Evolutionary conservation across 2,329 filamentous ascomycete genomes (phyloP).

Genomic region (Dactylellina drechsleri): DNA sequence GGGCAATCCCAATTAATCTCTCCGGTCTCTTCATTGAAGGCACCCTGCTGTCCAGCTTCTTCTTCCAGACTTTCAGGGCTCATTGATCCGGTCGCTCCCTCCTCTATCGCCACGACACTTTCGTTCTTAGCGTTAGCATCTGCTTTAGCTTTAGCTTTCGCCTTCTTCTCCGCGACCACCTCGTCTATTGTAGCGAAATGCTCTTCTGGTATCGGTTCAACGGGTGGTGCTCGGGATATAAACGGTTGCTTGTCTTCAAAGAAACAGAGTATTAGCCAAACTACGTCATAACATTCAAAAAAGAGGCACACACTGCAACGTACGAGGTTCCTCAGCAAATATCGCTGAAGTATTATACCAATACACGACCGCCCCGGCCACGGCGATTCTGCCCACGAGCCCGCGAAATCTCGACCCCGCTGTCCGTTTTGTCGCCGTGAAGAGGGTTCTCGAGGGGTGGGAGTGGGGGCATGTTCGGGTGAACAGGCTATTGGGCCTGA

Average conservation of each 20-base stretch:
- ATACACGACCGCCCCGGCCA: constrained; percentile 82
- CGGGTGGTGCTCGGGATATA: constrained; percentile 52
- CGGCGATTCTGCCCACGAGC: constrained; percentile 76
- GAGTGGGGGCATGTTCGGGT: constrained; percentile 22
- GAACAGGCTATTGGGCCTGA: constrained; percentile 25
- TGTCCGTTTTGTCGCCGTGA: constrained; percentile 70
- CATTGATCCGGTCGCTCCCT: constrained; percentile 58
- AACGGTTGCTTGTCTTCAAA: constrained; percentile 54
- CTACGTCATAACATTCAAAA: neutral
- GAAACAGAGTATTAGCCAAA: constrained; percentile 7
- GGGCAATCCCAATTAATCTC: constrained; percentile 99
- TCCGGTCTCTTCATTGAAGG: constrained; percentile 97
- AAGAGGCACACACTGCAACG: constrained; percentile 69
- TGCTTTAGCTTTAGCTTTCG: constrained; percentile 27
- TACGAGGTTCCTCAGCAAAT: constrained; percentile 79
- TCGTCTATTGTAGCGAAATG: constrained; percentile 58
- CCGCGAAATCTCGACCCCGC: constrained; percentile 83
- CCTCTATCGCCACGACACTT: constrained; percentile 22
- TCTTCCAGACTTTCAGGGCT: constrained; percentile 73
- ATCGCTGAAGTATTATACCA: constrained; percentile 91
- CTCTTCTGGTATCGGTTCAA: constrained; percentile 56
- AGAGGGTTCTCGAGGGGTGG: constrained; percentile 43
- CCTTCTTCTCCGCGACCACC: constrained; percentile 57
- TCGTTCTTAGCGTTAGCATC: constrained; percentile 27
- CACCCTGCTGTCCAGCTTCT: constrained; percentile 85